Conservation (phyloP, 495 filamentous ascomycete genomes). For the Talaromyces nanjingensis region DNA sequence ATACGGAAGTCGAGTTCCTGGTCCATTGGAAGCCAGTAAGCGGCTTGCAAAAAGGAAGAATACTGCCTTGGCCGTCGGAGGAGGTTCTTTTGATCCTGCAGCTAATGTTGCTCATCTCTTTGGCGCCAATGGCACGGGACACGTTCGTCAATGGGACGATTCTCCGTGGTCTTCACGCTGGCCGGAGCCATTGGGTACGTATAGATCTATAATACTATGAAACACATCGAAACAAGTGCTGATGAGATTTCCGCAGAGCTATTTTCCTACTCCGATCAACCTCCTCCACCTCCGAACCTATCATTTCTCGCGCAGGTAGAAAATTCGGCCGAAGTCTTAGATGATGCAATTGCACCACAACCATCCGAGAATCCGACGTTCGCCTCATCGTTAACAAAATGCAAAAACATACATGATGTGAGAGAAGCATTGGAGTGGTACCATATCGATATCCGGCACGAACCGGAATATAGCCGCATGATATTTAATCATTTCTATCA, state of each 20-base stretch:
- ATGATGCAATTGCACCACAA: not conserved
- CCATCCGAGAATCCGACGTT: conserved; percentile 5
- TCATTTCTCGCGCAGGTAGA: conserved; percentile 6
- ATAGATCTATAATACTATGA: not conserved
- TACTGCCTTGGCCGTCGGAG: conserved; percentile 35
- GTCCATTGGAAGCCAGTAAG: conserved; percentile 52
- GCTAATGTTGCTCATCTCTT: conserved; percentile 36
- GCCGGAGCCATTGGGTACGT: conserved; percentile 22
- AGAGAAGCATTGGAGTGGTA: conserved; percentile 22
- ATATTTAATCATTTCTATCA: conserved; percentile 29
- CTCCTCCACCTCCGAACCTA: conserved; percentile 1
- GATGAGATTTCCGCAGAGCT: not conserved
- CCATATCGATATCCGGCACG: conserved; percentile 28
- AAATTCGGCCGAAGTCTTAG: not conserved
- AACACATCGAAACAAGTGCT: not conserved
- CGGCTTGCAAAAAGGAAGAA: conserved; percentile 45
- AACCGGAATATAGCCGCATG: conserved; percentile 33
- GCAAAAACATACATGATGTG: conserved; percentile 17
- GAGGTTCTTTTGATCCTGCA: conserved; percentile 15
- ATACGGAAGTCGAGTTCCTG: conserved; percentile 49
- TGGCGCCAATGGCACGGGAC: conserved; percentile 38
- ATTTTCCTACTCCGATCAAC: conserved; percentile 3
- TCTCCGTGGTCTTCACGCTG: conserved; percentile 21
- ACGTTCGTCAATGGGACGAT: conserved; percentile 35
- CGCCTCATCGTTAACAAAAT: conserved; percentile 16